Percentiles rank a stretch among this genome's conserved stretches.
phyloP scores from a whole-genome alignment of 2,329 filamentous ascomycete species.

The Exophiala bonariae region DNA sequence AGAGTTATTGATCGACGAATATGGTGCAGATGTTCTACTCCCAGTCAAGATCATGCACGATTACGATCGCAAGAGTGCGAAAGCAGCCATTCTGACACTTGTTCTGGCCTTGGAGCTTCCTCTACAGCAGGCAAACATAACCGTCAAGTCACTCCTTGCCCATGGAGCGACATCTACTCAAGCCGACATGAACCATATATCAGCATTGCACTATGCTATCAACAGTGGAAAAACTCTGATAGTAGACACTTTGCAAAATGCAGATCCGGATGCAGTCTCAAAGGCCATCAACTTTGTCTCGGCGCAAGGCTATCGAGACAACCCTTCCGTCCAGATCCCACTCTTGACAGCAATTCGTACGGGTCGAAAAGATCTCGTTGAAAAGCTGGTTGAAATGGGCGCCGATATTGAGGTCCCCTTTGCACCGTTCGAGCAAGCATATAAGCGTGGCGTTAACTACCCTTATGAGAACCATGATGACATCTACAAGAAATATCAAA shows the following conservation, averaged over 20 bases:
- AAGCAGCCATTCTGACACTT: slow-evolving; percentile 67
- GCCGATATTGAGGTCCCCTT: slow-evolving; percentile 62
- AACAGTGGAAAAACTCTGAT: slow-evolving; percentile 48
- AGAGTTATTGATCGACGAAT: slow-evolving; percentile 66
- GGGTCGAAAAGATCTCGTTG: slow-evolving; percentile 54
- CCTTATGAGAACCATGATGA: slow-evolving; percentile 37
- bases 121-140: slow-evolving; percentile 61
- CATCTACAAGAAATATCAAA: slow-evolving; percentile 52
- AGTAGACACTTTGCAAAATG: slow-evolving; percentile 50
- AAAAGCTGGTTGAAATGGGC: slow-evolving; percentile 64
- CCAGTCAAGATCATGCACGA: slow-evolving; percentile 65
- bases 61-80: slow-evolving; percentile 44
- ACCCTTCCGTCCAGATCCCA: slow-evolving; percentile 44
- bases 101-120: slow-evolving; percentile 68
- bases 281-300: slow-evolving; percentile 67
- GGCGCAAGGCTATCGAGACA: slow-evolving; percentile 38
- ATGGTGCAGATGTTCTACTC: slow-evolving; percentile 74
- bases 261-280: slow-evolving; percentile 58
- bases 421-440: slow-evolving; percentile 63
- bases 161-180: slow-evolving; percentile 74
- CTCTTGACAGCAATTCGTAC: slow-evolving; percentile 60
- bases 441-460: slow-evolving; percentile 44
- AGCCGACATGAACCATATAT: slow-evolving; percentile 64
- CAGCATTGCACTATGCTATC: slow-evolving; percentile 66
- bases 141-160: slow-evolving; percentile 64